Percentiles rank a stretch among this genome's conserved stretches.
These are phyloP conservation scores for Podila verticillata DNA, from an alignment of 192 early-diverging fungal species.

Conservation along the genomic window DNA sequence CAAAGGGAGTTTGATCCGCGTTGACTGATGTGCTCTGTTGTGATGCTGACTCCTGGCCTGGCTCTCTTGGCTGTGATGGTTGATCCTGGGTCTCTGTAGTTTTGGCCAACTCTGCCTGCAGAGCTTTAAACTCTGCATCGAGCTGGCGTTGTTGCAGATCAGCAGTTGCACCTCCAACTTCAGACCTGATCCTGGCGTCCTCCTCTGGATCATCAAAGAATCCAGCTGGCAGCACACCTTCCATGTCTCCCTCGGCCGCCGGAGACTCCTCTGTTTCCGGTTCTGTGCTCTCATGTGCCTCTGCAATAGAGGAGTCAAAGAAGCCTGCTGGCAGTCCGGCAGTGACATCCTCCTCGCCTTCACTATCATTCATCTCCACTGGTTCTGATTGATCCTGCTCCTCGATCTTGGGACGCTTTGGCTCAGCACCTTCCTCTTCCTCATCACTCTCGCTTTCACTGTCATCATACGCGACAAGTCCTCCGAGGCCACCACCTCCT, in stretches of 20 bases:
- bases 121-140: slow-evolving; percentile 38
- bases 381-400: slow-evolving; percentile 3
- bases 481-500: slow-evolving; percentile 13
- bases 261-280: not conserved
- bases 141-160: slow-evolving; percentile 42
- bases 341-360: slow-evolving; percentile 42
- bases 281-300: not conserved
- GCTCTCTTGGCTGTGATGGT: slow-evolving; percentile 4
- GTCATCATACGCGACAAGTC: slow-evolving; percentile 43
- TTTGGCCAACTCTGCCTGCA: slow-evolving; percentile 35
- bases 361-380: slow-evolving; percentile 24
- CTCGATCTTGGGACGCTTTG: slow-evolving; percentile 36
- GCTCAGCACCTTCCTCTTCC: slow-evolving; percentile 23
- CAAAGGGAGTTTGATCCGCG: slow-evolving; percentile 11
- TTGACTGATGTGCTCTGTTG: not conserved
- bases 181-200: slow-evolving; percentile 53
- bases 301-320: slow-evolving; percentile 41
- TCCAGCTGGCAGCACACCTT: slow-evolving; percentile 56
- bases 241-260: slow-evolving; percentile 16
- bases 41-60: slow-evolving; percentile 4
- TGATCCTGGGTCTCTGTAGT: slow-evolving; percentile 33
- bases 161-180: slow-evolving; percentile 44
- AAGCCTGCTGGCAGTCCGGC: slow-evolving; percentile 57
- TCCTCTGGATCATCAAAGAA: slow-evolving; percentile 64
- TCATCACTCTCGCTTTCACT: slow-evolving; percentile 42